Percentiles rank a stretch among this genome's conserved stretches.
phyloP scores from a whole-genome alignment of 805 yeast genomes.

The Barnettozyma pratensis region DNA sequence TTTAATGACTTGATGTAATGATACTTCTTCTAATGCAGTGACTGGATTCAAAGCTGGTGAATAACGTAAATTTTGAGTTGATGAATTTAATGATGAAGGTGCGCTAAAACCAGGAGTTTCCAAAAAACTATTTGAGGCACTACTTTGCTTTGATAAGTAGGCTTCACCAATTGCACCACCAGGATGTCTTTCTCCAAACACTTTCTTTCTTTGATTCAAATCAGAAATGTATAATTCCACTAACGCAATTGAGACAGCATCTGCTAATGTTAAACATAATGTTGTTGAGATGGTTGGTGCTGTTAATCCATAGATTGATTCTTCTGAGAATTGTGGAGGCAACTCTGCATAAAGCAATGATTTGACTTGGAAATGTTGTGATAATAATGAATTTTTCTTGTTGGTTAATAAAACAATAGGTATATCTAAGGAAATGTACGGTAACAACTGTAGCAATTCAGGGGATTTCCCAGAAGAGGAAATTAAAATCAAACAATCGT shows the following conservation, averaged over 20 bases:
- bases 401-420: slow-evolving; percentile 65
- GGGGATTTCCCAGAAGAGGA: slow-evolving; percentile 83
- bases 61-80: slow-evolving; percentile 2
- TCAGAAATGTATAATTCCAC: slow-evolving; percentile 63
- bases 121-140: slow-evolving; percentile 6
- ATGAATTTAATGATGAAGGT: slow-evolving; percentile 10
- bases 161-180: slow-evolving; percentile 84
- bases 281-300: slow-evolving; percentile 89
- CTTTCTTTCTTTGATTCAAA: slow-evolving; percentile 41
- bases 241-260: slow-evolving; percentile 70
- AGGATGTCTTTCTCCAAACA: slow-evolving; percentile 75
- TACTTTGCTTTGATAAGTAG: slow-evolving; percentile 28
- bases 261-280: slow-evolving; percentile 67
- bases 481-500: slow-evolving; percentile 58
- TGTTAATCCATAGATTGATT: slow-evolving; percentile 62
- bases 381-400: slow-evolving; percentile 47
- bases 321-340: slow-evolving; percentile 53
- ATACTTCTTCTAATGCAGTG: slow-evolving; percentile 7
- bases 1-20: neutral
- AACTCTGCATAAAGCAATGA: slow-evolving; percentile 58
- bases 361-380: slow-evolving; percentile 43
- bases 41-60: slow-evolving; percentile 12
- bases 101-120: slow-evolving; percentile 8
- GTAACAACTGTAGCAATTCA: slow-evolving; percentile 49
- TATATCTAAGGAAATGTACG: slow-evolving; percentile 48